phyloP scores from a whole-genome alignment of 805 yeast genomes.

The Candida vaughaniae region DNA sequence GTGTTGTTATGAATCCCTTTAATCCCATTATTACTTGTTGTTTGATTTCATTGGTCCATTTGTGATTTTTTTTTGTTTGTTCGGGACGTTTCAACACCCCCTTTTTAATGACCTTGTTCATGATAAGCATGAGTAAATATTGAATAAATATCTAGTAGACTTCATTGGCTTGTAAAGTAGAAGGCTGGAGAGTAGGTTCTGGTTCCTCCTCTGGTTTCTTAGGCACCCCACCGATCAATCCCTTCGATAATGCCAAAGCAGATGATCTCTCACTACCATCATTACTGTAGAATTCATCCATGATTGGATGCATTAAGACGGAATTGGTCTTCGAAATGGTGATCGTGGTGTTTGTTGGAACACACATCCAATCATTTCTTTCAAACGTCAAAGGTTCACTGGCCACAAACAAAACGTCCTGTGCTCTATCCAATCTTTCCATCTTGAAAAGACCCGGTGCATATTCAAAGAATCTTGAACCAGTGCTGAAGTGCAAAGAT shows the following conservation, averaged over 20 bases:
- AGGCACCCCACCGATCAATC: constrained; percentile 91
- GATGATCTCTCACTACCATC: constrained; percentile 67
- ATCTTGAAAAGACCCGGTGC: constrained; percentile 89
- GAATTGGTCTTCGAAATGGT: constrained; percentile 78
- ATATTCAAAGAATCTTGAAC: constrained; percentile 85
- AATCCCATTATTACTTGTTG: too few relatives aligned
- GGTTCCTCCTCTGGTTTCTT: too few relatives aligned
- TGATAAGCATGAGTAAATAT: constrained; percentile 8
- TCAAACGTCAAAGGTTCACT: constrained; percentile 96
- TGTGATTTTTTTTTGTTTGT: background rate
- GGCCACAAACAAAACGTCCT: constrained; percentile 94
- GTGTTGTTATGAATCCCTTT: too few relatives aligned
- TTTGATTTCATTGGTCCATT: too few relatives aligned
- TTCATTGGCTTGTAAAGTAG: too few relatives aligned
- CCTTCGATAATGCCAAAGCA: constrained; percentile 83
- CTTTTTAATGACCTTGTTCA: constrained; percentile 9
- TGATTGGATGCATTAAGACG: constrained; percentile 85
- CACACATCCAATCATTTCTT: constrained; percentile 95
- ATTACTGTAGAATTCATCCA: constrained; percentile 85
- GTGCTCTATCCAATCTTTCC: constrained; percentile 91
- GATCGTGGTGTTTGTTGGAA: constrained; percentile 86
- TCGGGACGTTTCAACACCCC: too few relatives aligned
- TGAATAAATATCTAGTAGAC: constrained; percentile 2
- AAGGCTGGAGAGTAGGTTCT: too few relatives aligned
- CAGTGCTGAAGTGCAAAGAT: constrained; percentile 90